Evolutionary conservation across 768 basidiomycete species (phyloP).

Genomic region (Rubroboletus satanas): DNA sequence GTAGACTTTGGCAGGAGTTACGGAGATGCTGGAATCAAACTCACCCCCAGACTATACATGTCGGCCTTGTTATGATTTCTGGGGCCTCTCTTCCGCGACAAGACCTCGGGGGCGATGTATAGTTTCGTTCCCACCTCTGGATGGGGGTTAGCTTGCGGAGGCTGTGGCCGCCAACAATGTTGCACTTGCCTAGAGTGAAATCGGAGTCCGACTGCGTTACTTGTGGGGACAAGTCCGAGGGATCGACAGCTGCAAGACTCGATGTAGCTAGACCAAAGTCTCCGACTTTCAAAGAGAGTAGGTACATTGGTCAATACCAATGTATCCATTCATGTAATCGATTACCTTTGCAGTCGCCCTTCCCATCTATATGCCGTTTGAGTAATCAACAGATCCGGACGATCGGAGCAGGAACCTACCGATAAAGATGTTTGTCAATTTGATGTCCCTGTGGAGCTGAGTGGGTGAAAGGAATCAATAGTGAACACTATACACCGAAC

Average conservation of each 20-base stretch:
- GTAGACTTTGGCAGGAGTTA: background rate
- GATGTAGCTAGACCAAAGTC: constrained; percentile 92
- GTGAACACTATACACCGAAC: background rate
- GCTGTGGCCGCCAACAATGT: background rate
- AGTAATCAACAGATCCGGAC: background rate
- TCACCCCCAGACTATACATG: constrained; percentile 89
- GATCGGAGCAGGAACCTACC: constrained; percentile 43
- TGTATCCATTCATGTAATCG: background rate
- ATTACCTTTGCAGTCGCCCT: constrained; percentile 77
- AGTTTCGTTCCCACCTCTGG: constrained; percentile 85
- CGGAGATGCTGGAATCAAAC: constrained; percentile 21
- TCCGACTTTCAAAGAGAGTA: constrained; percentile 50
- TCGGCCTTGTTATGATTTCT: constrained; percentile 86
- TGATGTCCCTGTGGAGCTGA: constrained; percentile 85
- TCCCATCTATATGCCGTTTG: constrained; percentile 51
- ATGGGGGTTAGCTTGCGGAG: background rate
- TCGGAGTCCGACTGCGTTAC: constrained; percentile 51
- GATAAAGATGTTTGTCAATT: constrained; percentile 91
- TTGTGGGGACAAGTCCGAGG: constrained; percentile 56
- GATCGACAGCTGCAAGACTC: constrained; percentile 73
- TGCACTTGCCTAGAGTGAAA: constrained; percentile 63
- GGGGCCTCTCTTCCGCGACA: constrained; percentile 56
- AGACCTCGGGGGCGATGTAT: constrained; percentile 92
- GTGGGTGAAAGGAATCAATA: constrained; percentile 24
- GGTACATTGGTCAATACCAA: background rate